phyloP scores from a whole-genome alignment of 2,329 filamentous ascomycete species.

The Plenodomus lindquistii region DNA sequence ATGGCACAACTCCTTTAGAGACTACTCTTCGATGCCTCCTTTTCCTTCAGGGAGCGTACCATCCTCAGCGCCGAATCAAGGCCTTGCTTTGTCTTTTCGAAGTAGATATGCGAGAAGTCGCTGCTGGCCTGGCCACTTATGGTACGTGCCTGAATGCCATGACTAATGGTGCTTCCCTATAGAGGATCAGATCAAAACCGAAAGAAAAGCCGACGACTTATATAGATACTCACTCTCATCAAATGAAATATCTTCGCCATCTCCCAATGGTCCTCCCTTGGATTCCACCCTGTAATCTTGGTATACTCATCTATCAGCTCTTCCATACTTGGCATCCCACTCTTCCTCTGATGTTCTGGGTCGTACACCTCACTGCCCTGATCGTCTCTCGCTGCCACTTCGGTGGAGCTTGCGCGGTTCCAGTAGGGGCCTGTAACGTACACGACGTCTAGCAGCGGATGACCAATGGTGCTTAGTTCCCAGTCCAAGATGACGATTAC shows the following conservation, averaged over 20 bases:
- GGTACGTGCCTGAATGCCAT: slow-evolving; percentile 42
- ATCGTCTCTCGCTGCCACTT: slow-evolving; percentile 26
- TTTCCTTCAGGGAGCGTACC: slow-evolving; percentile 32
- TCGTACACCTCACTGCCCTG: slow-evolving; percentile 47
- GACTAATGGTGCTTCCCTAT: slow-evolving; percentile 40
- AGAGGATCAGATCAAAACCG: background rate
- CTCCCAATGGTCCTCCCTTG: slow-evolving; percentile 46
- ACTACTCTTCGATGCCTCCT: slow-evolving; percentile 26
- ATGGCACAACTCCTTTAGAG: slow-evolving; percentile 14
- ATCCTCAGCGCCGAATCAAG: slow-evolving; percentile 33
- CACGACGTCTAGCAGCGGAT: slow-evolving; percentile 85
- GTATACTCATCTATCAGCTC: slow-evolving; percentile 67
- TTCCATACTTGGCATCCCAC: slow-evolving; percentile 66
- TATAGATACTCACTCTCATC: slow-evolving; percentile 32
- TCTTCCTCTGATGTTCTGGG: slow-evolving; percentile 47
- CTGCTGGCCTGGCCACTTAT: slow-evolving; percentile 43
- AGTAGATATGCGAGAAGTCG: slow-evolving; percentile 42
- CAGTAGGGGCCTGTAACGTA: slow-evolving; percentile 67
- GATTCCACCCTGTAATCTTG: slow-evolving; percentile 72
- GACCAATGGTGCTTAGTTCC: slow-evolving; percentile 96
- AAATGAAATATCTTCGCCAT: slow-evolving; percentile 41
- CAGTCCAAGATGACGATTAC: slow-evolving; percentile 95
- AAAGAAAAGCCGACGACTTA: background rate
- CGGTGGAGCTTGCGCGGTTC: slow-evolving; percentile 39
- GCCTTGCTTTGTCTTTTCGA: slow-evolving; percentile 38